A percentile compares a stretch with the other conserved stretches of the same genome.
Conservation (phyloP, 2,329 filamentous ascomycete species). For the Colletotrichum lupini region DNA sequence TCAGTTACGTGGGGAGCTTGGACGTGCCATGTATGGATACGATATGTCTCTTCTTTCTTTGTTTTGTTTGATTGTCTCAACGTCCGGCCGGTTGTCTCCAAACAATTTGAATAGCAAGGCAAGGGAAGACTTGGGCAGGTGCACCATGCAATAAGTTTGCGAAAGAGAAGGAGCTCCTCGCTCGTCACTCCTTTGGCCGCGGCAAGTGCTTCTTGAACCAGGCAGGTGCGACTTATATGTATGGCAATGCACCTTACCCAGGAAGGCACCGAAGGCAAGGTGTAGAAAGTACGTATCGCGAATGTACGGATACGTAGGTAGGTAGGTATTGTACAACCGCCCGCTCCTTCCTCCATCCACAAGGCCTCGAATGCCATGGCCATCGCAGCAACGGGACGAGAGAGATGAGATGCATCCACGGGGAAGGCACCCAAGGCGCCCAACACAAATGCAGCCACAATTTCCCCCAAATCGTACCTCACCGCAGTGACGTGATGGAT, state of each 20-base stretch:
- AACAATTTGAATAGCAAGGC: background rate
- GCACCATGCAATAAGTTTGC: background rate
- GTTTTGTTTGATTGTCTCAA: background rate
- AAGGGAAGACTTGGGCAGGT: background rate
- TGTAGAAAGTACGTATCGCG: background rate
- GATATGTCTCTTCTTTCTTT: background rate
- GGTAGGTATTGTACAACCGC: background rate
- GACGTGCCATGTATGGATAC: background rate
- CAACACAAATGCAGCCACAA: constrained; percentile 30
- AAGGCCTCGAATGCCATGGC: background rate
- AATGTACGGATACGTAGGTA: no score
- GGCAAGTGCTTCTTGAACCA: no score
- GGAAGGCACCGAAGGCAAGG: background rate
- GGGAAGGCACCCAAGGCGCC: no score
- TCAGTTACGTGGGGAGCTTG: background rate
- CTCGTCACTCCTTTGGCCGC: background rate
- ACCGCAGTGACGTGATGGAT: constrained; percentile 38
- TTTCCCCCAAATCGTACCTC: constrained; percentile 23
- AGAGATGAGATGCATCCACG: constrained; percentile 3
- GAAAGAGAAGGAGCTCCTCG: background rate
- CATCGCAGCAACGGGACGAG: background rate
- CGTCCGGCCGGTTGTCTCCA: background rate
- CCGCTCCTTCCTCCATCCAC: background rate
- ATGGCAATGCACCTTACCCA: background rate
- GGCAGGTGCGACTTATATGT: background rate